These are phyloP conservation scores for Bimuria novae-zelandiae DNA, from an alignment of 2,329 filamentous ascomycete genomes.

Conservation along the genomic window DNA sequence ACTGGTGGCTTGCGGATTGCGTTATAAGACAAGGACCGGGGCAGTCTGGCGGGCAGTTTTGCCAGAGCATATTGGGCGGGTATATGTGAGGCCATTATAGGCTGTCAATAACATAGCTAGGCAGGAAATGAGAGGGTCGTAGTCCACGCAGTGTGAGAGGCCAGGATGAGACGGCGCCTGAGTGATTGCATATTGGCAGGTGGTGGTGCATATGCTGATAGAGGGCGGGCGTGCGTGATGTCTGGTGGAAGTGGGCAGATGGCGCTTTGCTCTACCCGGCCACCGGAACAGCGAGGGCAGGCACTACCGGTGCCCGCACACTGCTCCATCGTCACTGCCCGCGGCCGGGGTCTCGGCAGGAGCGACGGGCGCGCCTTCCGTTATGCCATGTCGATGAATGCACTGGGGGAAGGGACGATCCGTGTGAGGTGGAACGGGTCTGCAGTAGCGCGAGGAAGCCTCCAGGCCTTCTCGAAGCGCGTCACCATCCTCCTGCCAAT, in stretches of 20 bases:
- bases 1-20: constrained; percentile 19
- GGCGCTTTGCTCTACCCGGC: constrained; percentile 16
- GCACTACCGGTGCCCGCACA: neutral
- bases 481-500: neutral
- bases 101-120: constrained; percentile 23
- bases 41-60: constrained; percentile 16
- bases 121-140: constrained; percentile 20
- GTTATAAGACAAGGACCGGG: constrained; percentile 28
- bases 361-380: constrained; percentile 3
- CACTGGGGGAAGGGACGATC: constrained; percentile 12
- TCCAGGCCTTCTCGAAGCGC: constrained; percentile 19
- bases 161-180: constrained; percentile 9
- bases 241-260: constrained; percentile 12
- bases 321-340: neutral
- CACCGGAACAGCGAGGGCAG: constrained; percentile 15
- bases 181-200: constrained; percentile 19
- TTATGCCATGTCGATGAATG: neutral
- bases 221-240: constrained; percentile 10
- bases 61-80: constrained; percentile 24
- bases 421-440: constrained; percentile 18
- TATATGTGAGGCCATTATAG: constrained; percentile 40
- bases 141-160: constrained; percentile 7
- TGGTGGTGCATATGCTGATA: constrained; percentile 5
- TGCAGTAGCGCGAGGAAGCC: constrained; percentile 18
- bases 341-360: neutral